phyloP scores from a whole-genome alignment of 441 rosid genomes.

The Rhodomyrtus psidioides region DNA sequence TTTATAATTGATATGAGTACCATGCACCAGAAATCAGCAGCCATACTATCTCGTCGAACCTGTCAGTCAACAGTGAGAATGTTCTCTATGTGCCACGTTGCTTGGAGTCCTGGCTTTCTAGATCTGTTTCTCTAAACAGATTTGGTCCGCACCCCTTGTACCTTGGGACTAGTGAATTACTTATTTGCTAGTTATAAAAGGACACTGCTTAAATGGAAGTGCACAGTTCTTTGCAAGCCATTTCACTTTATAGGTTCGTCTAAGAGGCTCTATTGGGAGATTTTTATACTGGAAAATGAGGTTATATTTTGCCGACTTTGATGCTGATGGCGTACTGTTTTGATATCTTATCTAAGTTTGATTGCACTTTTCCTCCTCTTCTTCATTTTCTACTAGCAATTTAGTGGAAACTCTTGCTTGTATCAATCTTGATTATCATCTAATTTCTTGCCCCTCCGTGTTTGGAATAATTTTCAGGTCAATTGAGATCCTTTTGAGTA shows the following conservation, averaged over 20 bases:
- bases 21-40: not conserved
- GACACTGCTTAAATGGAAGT: not conserved
- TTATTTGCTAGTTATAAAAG: not conserved
- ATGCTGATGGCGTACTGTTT: not conserved
- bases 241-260: not conserved
- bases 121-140: not conserved
- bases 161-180: not conserved
- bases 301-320: not conserved
- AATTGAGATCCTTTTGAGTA: not conserved
- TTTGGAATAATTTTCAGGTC: not conserved
- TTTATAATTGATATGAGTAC: not conserved
- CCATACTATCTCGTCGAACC: not conserved
- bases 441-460: not conserved
- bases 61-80: not conserved
- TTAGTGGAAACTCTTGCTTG: not conserved
- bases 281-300: not conserved
- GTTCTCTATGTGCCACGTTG: not conserved
- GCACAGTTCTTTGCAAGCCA: not conserved
- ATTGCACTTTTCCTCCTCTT: not conserved
- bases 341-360: not conserved
- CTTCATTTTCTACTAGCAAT: not conserved
- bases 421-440: not conserved
- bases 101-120: not conserved
- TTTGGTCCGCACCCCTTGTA: not conserved
- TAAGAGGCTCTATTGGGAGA: not conserved